Conservation (phyloP, 2,329 filamentous ascomycete species). For the Leptographium procerum region DNA sequence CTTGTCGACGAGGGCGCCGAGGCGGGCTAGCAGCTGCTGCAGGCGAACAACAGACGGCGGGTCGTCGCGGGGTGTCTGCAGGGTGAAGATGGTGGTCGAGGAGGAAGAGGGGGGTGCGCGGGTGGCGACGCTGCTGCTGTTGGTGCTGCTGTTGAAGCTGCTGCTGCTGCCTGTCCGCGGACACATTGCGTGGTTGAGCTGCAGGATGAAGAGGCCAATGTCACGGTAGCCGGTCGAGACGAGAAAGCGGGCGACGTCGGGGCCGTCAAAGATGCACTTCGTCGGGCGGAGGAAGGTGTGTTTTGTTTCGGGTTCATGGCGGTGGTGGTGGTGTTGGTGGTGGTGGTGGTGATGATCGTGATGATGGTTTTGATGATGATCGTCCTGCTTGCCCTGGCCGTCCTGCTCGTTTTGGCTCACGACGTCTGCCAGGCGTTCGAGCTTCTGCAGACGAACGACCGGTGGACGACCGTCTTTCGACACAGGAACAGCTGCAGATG, state of each 20-base stretch:
- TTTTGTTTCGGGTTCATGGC: slow-evolving; percentile 11
- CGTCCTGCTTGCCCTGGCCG: not conserved
- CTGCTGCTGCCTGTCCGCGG: slow-evolving; percentile 42
- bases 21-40: slow-evolving; percentile 50
- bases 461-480: no score
- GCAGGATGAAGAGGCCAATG: slow-evolving; percentile 76
- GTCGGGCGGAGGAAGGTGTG: slow-evolving; percentile 54
- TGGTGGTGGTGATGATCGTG: not conserved
- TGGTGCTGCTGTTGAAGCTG: no score
- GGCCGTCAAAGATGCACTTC: slow-evolving; percentile 76
- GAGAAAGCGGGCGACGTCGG: slow-evolving; percentile 73
- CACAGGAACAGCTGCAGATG: not conserved
- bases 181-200: slow-evolving; percentile 80
- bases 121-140: slow-evolving; percentile 16
- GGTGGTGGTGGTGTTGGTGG: not conserved
- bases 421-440: slow-evolving; percentile 28
- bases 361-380: not conserved
- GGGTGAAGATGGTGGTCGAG: slow-evolving; percentile 33
- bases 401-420: not conserved
- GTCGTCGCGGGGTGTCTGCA: slow-evolving; percentile 27
- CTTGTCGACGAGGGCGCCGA: slow-evolving; percentile 60
- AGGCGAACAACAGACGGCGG: slow-evolving; percentile 52
- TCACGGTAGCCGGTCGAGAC: slow-evolving; percentile 74
- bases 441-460: not conserved
- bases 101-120: no score